Evolutionary conservation across 306 rosid species (phyloP).

Genomic region (Trichosanthes cucumerina): DNA sequence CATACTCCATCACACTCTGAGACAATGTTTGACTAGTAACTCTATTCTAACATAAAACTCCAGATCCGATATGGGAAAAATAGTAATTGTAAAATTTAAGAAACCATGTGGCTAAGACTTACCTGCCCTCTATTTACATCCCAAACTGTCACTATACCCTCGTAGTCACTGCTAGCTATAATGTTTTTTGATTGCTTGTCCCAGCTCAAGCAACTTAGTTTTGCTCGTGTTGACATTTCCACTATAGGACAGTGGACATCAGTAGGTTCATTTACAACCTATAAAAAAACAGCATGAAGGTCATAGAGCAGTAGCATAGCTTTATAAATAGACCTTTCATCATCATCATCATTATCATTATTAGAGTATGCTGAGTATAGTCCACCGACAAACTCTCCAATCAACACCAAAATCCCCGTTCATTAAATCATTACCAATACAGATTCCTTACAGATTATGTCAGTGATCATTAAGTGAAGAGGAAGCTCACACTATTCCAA

Average conservation of each 20-base stretch:
- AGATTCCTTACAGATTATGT: not conserved
- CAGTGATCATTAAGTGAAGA: not conserved
- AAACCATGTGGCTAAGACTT: slow-evolving; percentile 15
- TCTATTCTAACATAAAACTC: slow-evolving; percentile 1
- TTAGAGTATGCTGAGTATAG: not conserved
- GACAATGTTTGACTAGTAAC: not conserved
- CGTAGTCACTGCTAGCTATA: slow-evolving; percentile 97
- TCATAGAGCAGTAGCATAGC: slow-evolving; percentile 5
- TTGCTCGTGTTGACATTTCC: slow-evolving; percentile 94
- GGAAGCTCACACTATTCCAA: not conserved
- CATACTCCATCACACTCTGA: slow-evolving; percentile 95
- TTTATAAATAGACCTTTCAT: not conserved
- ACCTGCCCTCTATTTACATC: slow-evolving; percentile 92
- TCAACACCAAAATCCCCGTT: not conserved
- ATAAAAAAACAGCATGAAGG: slow-evolving; percentile 20
- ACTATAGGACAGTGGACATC: slow-evolving; percentile 83
- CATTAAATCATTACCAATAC: not conserved
- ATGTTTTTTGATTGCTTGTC: slow-evolving; percentile 76
- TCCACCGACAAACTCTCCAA: not conserved
- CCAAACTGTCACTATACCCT: slow-evolving; percentile 96
- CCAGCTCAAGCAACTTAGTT: slow-evolving; percentile 99
- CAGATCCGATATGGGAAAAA: not conserved
- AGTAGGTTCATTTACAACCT: slow-evolving; percentile 89
- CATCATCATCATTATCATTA: not conserved
- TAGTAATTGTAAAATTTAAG: not conserved